These are phyloP conservation scores for Tetrapisispora phaffii DNA, from an alignment of 805 yeast genomes.

Conservation along the genomic window DNA sequence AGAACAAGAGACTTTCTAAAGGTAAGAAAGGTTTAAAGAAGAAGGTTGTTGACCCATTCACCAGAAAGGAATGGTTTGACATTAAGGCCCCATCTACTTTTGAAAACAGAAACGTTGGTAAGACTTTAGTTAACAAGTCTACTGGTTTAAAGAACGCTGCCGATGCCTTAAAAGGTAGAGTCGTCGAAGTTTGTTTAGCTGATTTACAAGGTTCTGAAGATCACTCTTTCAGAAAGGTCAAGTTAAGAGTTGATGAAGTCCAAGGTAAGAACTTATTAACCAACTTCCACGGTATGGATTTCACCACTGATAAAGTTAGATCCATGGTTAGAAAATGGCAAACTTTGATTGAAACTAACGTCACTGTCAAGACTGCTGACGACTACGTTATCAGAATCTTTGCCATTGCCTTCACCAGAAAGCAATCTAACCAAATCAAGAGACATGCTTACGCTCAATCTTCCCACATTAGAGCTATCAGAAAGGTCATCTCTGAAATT, in stretches of 20 bases:
- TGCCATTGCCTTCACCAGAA: constrained; percentile 97
- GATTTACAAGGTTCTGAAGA: constrained; percentile 98
- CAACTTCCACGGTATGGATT: constrained; percentile 99
- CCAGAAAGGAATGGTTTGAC: constrained; percentile 98
- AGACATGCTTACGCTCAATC: constrained; percentile 97
- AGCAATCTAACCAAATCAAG: constrained; percentile 93
- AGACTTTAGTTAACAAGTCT: constrained; percentile 95
- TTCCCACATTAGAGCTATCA: constrained; percentile 92
- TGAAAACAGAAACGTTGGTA: constrained; percentile 97
- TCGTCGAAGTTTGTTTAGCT: constrained; percentile 90
- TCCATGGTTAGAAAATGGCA: constrained; percentile 99
- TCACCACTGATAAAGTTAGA: constrained; percentile 95
- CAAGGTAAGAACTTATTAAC: constrained; percentile 97
- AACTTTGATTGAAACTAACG: constrained; percentile 94
- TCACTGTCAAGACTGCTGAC: constrained; percentile 95
- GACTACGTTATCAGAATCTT: constrained; percentile 94
- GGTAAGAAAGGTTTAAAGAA: constrained; percentile 98
- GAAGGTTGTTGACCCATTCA: constrained; percentile 98
- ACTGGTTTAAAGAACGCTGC: constrained; percentile 97
- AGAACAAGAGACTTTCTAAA: constrained; percentile 75
- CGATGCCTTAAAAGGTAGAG: constrained; percentile 97
- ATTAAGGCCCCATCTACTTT: constrained; percentile 98
- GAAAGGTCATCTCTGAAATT: constrained; percentile 94
- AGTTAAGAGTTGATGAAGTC: constrained; percentile 96
- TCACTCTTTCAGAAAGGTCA: constrained; percentile 94